phyloP scores from a whole-genome alignment of 768 basidiomycete genomes.

The Pleurotus citrinopileatus region DNA sequence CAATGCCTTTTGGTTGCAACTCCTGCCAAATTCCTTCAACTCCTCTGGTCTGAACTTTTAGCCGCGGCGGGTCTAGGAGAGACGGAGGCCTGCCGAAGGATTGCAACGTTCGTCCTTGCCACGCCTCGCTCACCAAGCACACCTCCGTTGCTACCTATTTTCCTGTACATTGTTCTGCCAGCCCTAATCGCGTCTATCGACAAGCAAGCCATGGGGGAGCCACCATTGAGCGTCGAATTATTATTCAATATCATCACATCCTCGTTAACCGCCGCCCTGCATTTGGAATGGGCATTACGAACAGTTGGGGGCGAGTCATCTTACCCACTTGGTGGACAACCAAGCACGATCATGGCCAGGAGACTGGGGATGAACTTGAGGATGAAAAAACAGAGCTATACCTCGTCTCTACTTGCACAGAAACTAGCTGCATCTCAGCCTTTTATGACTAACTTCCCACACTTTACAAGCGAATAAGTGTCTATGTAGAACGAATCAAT shows the following conservation, averaged over 20 bases:
- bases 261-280: conserved; percentile 61
- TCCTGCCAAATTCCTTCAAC: conserved; percentile 58
- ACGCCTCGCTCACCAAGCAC: conserved; percentile 46
- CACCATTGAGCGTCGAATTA: conserved; percentile 57
- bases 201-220: conserved; percentile 46
- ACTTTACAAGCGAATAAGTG: conserved; percentile 46
- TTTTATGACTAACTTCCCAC: conserved; percentile 74
- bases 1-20: conserved; percentile 58
- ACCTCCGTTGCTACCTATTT: conserved; percentile 72
- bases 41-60: conserved; percentile 68
- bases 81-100: conserved; percentile 58
- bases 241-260: conserved; percentile 65
- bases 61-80: conserved; percentile 53
- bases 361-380: conserved; percentile 64
- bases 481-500: conserved; percentile 13
- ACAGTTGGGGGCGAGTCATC: conserved; percentile 48
- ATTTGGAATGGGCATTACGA: conserved; percentile 68
- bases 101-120: conserved; percentile 67
- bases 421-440: conserved; percentile 57
- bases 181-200: conserved; percentile 57
- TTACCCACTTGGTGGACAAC: conserved; percentile 51
- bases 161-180: conserved; percentile 67
- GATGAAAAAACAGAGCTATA: conserved; percentile 43
- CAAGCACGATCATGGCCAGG: conserved; percentile 62
- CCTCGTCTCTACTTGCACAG: conserved; percentile 54